These are phyloP conservation scores for Teratosphaeria pseudoeucalypti DNA, from an alignment of 2,329 filamentous ascomycete species.

Conservation along the genomic window DNA sequence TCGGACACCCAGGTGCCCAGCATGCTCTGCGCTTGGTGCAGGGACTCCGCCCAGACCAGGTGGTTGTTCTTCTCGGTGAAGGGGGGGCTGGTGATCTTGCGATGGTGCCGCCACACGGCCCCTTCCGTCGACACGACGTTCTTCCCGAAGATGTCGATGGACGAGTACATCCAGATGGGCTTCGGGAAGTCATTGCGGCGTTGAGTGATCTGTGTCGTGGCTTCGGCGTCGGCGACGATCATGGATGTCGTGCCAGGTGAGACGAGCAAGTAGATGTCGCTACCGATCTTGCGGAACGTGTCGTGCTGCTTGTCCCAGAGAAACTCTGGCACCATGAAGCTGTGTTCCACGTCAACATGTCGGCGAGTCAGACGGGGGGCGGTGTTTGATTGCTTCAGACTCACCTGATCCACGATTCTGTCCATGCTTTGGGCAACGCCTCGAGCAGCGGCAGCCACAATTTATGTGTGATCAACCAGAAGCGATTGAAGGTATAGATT, in stretches of 20 bases:
- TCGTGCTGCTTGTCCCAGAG: conserved; percentile 46
- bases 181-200: conserved; percentile 64
- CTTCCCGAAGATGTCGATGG: conserved; percentile 56
- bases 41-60: conserved; percentile 53
- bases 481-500: conserved; percentile 38
- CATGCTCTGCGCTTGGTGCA: conserved; percentile 55
- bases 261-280: conserved; percentile 55
- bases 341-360: conserved; percentile 16
- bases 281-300: conserved; percentile 47
- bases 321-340: conserved; percentile 51
- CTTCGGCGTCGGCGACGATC: conserved; percentile 53
- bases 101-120: conserved; percentile 58
- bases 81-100: conserved; percentile 58
- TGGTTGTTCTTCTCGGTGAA: conserved; percentile 70
- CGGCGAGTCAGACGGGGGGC: conserved; percentile 4
- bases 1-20: conserved; percentile 46
- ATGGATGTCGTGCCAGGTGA: conserved; percentile 45
- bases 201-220: conserved; percentile 54
- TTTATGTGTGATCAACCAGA: conserved; percentile 47
- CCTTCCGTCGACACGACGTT: conserved; percentile 66
- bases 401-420: conserved; percentile 51
- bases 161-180: conserved; percentile 48
- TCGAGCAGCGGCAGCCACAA: conserved; percentile 48
- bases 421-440: conserved; percentile 44
- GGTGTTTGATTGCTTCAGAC: conserved; percentile 16